A percentile compares a stretch with the other conserved stretches of the same genome.
Evolutionary conservation across 139 green algal species (phyloP).

Genomic region (Chlorella sp.): DNA sequence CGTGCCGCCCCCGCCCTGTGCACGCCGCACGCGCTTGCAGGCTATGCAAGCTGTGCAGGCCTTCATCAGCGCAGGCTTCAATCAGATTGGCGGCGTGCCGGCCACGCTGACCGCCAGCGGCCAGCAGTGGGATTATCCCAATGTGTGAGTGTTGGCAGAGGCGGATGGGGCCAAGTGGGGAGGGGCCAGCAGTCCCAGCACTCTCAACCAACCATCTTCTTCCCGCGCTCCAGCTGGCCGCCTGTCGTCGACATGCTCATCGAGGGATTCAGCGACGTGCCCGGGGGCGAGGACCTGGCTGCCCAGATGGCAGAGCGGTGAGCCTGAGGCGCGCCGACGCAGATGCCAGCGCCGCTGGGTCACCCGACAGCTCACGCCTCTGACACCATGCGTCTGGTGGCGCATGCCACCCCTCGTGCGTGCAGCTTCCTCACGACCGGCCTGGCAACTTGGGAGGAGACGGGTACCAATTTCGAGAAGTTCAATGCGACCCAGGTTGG

Average conservation of each 20-base stretch:
- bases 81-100: background rate
- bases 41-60: background rate
- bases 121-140: slow-evolving; percentile 96
- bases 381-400: too few relatives aligned
- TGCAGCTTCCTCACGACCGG: slow-evolving; percentile 51
- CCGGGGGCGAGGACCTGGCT: too few relatives aligned
- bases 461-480: slow-evolving; percentile 73
- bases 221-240: too few relatives aligned
- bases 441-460: slow-evolving; percentile 15
- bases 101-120: slow-evolving; percentile 16
- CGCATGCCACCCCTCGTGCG: too few relatives aligned
- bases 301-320: too few relatives aligned
- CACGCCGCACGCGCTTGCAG: background rate
- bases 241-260: slow-evolving; percentile 12
- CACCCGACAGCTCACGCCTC: too few relatives aligned
- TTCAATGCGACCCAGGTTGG: slow-evolving; percentile 49
- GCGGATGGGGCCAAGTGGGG: too few relatives aligned
- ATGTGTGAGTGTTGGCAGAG: too few relatives aligned
- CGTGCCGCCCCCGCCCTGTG: background rate
- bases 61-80: background rate
- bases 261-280: background rate
- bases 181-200: too few relatives aligned
- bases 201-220: too few relatives aligned
- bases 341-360: too few relatives aligned
- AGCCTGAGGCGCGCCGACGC: too few relatives aligned